These are phyloP conservation scores for Xylogone sp. DNA, from an alignment of 2,329 filamentous ascomycete genomes.

Conservation along the genomic window DNA sequence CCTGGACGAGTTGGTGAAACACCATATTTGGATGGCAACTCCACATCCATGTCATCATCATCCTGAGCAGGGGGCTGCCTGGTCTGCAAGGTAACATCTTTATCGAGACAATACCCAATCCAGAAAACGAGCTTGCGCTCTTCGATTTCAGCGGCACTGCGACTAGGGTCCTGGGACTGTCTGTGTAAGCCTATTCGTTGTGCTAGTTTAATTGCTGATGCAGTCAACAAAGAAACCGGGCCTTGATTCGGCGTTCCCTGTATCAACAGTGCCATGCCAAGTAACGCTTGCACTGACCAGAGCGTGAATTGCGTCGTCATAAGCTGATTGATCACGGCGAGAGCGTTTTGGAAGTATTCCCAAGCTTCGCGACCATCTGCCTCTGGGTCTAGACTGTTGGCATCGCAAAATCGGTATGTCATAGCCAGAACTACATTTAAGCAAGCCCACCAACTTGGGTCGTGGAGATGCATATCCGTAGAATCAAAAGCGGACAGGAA, in stretches of 20 bases:
- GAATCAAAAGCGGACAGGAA: conserved; percentile 12
- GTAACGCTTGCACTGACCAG: conserved; percentile 19
- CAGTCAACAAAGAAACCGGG: conserved; percentile 12
- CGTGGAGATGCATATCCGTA: conserved; percentile 1
- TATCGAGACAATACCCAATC: conserved; percentile 64
- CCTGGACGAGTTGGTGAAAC: neutral
- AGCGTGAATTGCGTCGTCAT: conserved; percentile 9
- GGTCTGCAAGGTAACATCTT: conserved; percentile 57
- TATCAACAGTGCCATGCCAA: conserved; percentile 22
- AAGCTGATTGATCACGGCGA: conserved; percentile 10
- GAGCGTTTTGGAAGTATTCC: conserved; percentile 16
- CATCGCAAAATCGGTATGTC: neutral
- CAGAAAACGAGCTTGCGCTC: conserved; percentile 57
- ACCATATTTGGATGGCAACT: conserved; percentile 9
- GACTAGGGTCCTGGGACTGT: conserved; percentile 4
- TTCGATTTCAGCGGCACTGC: conserved; percentile 10
- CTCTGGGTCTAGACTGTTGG: no score
- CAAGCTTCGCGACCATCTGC: conserved; percentile 14
- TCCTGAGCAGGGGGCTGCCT: conserved; percentile 59
- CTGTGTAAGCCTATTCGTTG: conserved; percentile 21
- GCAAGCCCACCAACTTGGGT: conserved; percentile 21
- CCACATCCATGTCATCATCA: conserved; percentile 47
- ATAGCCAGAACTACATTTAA: conserved; percentile 19
- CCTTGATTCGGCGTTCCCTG: conserved; percentile 20
- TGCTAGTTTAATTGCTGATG: conserved; percentile 20